These are phyloP conservation scores for Cicer cuneatum DNA, from an alignment of 306 rosid species.

Conservation along the genomic window DNA sequence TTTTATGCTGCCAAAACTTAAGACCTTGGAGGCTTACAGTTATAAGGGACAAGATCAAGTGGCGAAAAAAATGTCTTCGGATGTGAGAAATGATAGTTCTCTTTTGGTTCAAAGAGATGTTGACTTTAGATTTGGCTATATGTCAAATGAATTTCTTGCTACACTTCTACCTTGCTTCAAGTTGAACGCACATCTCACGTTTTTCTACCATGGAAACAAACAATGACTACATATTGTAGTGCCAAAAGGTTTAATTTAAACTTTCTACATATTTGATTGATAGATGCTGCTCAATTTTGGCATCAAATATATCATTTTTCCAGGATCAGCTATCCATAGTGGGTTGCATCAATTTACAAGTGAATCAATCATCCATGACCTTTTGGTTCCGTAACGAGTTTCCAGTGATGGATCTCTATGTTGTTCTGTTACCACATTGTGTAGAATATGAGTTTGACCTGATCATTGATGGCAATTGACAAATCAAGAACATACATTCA, in stretches of 20 bases:
- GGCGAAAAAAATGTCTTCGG: not conserved
- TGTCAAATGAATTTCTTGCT: not conserved
- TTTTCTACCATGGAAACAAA: not conserved
- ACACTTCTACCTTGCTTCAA: not conserved
- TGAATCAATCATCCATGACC: not conserved
- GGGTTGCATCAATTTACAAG: not conserved
- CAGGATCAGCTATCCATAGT: not conserved
- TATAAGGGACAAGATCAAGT: not conserved
- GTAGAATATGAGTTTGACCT: not conserved
- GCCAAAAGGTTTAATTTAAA: not conserved
- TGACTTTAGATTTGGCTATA: not conserved
- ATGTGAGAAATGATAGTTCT: too few relatives aligned
- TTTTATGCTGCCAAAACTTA: conserved; percentile 1
- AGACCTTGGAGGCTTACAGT: not conserved
- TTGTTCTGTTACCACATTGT: not conserved
- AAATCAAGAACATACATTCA: not conserved
- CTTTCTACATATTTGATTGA: not conserved
- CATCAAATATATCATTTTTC: not conserved
- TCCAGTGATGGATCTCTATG: not conserved
- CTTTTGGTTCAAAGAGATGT: too few relatives aligned
- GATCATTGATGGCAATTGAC: not conserved
- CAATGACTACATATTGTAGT: not conserved
- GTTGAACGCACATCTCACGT: too few relatives aligned
- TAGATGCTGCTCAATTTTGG: not conserved
- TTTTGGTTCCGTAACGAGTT: not conserved